These are phyloP conservation scores for Fusarium sp. DNA, from an alignment of 2,329 filamentous ascomycete species.

Conservation along the genomic window DNA sequence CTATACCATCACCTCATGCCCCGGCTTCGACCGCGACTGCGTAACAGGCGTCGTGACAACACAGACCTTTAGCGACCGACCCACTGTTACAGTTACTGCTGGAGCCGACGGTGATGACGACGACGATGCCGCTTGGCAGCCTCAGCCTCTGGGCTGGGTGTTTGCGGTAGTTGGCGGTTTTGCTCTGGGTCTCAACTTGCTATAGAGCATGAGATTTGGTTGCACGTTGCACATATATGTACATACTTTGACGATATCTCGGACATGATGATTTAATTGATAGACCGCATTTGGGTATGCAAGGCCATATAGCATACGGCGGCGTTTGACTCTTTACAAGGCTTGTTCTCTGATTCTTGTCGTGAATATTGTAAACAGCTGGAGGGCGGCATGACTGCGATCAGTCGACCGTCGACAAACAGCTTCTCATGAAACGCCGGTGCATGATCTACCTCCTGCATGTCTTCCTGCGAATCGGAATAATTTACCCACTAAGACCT, in stretches of 20 bases:
- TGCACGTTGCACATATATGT: constrained; percentile 16
- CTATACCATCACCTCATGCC: constrained; percentile 51
- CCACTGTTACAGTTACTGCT: constrained; percentile 44
- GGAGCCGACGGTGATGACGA: constrained; percentile 17
- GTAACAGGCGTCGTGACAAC: constrained; percentile 48
- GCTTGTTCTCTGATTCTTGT: background rate
- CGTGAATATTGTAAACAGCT: background rate
- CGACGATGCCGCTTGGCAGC: constrained; percentile 40
- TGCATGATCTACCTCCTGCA: background rate
- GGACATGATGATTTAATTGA: constrained; percentile 35
- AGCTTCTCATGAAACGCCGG: background rate
- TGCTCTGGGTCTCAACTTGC: constrained; percentile 45
- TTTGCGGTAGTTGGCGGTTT: constrained; percentile 42
- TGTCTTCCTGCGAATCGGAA: background rate
- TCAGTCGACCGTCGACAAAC: background rate
- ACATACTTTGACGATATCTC: constrained; percentile 31
- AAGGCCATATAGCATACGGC: constrained; percentile 22
- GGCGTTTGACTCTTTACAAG: constrained; percentile 35
- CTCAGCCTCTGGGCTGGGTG: constrained; percentile 34
- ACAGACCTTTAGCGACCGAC: constrained; percentile 39
- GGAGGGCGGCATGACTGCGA: too few species aligned
- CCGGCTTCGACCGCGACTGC: constrained; percentile 42
- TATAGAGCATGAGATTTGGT: constrained; percentile 24
- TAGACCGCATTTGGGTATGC: constrained; percentile 26
- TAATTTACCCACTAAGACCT: background rate